phyloP scores from a whole-genome alignment of 805 yeast species.

The Candida rishiriensis region DNA sequence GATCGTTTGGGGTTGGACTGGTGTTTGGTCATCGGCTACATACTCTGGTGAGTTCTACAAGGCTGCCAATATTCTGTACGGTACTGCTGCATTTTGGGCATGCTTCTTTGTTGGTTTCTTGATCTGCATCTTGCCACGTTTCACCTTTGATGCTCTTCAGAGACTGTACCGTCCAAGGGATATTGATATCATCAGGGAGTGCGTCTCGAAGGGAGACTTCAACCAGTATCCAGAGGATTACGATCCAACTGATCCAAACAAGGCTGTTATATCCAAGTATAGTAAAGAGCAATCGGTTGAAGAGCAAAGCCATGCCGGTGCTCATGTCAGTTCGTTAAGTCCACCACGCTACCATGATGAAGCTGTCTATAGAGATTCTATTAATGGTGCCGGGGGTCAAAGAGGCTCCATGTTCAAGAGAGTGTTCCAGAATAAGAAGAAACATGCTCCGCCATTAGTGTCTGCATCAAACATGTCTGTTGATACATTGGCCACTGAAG shows the following conservation, averaged over 20 bases:
- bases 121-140: constrained; percentile 63
- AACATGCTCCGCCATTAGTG: constrained; percentile 25
- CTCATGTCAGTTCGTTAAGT: constrained; percentile 5
- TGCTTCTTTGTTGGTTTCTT: constrained; percentile 60
- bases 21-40: constrained; percentile 62
- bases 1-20: constrained; percentile 70
- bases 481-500: constrained; percentile 42
- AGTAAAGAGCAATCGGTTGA: constrained; percentile 31
- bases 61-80: constrained; percentile 61
- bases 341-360: constrained; percentile 1
- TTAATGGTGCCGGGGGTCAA: constrained; percentile 31
- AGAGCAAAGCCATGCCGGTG: constrained; percentile 10
- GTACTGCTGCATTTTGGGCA: constrained; percentile 62
- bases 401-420: constrained; percentile 38
- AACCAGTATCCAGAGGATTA: constrained; percentile 60
- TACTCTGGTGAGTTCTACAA: constrained; percentile 59
- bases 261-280: constrained; percentile 48
- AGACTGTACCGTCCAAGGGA: constrained; percentile 59
- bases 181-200: constrained; percentile 69
- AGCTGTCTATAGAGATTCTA: constrained; percentile 28
- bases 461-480: constrained; percentile 29
- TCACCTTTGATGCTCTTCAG: constrained; percentile 51
- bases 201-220: constrained; percentile 62
- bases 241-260: constrained; percentile 78
- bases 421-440: constrained; percentile 24